Conservation (phyloP, 2,329 filamentous ascomycete species). For the Dichotomopilus funicola region DNA sequence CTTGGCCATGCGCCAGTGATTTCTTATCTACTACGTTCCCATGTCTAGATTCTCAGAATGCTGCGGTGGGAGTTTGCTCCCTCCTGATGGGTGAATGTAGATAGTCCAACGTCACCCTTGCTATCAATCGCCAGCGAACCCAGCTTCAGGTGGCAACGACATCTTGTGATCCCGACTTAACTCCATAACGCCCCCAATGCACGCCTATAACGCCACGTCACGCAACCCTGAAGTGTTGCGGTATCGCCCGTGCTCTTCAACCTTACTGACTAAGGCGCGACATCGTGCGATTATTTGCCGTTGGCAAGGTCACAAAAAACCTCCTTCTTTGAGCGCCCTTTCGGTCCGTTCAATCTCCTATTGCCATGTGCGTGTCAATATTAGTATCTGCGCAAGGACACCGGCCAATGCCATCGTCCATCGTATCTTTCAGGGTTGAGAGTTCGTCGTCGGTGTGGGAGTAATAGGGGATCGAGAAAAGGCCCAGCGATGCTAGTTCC, state of each 20-base stretch:
- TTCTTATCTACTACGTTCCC: slow-evolving; percentile 26
- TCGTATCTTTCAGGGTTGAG: slow-evolving; percentile 2
- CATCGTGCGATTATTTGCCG: slow-evolving; percentile 7
- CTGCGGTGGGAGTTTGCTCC: slow-evolving; percentile 27
- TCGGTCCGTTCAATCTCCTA: slow-evolving; percentile 33
- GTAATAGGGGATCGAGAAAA: slow-evolving; percentile 11
- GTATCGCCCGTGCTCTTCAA: slow-evolving; percentile 4
- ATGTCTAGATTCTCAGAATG: slow-evolving; percentile 23
- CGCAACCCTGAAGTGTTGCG: background rate
- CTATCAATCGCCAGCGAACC: background rate
- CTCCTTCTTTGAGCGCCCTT: slow-evolving; percentile 33
- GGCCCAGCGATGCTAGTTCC: slow-evolving; percentile 20
- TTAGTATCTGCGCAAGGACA: slow-evolving; percentile 19
- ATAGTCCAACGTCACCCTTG: slow-evolving; percentile 11
- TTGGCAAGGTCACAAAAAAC: slow-evolving; percentile 32
- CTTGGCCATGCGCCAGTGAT: slow-evolving; percentile 14
- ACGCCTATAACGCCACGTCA: background rate
- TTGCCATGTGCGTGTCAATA: slow-evolving; percentile 15
- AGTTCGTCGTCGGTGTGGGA: slow-evolving; percentile 6
- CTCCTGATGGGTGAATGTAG: slow-evolving; percentile 28
- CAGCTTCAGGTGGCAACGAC: background rate
- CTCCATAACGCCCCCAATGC: slow-evolving; percentile 6
- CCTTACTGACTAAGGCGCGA: slow-evolving; percentile 4
- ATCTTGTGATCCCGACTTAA: background rate
- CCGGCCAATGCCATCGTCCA: slow-evolving; percentile 1